Percentiles rank a stretch among this genome's conserved stretches.
Evolutionary conservation across 75 land plant genomes (phyloP).

Genomic region (Larix kaempferi): DNA sequence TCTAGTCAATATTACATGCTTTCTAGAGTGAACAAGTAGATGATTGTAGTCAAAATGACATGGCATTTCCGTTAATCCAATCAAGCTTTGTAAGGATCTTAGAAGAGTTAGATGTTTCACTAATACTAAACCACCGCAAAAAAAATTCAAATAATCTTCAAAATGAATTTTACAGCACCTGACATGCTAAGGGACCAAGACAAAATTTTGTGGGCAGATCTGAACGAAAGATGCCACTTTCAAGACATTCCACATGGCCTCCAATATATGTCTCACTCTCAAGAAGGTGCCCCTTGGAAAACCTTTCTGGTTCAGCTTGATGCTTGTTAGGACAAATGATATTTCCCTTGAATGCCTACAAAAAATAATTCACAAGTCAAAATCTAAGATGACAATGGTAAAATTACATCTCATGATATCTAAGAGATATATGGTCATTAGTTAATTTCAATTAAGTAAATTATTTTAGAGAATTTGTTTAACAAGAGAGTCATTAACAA

Average conservation of each 20-base stretch:
- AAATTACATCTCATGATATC: neutral
- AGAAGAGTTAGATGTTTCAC: neutral
- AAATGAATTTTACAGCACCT: conserved; percentile 42
- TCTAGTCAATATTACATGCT: neutral
- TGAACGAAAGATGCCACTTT: conserved; percentile 98
- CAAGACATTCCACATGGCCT: conserved; percentile 98
- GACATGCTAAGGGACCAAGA: conserved; percentile 88
- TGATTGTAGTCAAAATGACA: too few relatives aligned
- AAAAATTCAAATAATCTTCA: neutral
- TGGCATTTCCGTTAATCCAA: too few relatives aligned
- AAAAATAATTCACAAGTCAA: neutral
- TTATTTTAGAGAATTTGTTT: neutral
- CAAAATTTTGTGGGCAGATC: conserved; percentile 93
- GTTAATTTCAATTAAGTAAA: neutral
- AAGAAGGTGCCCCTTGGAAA: conserved; percentile 74
- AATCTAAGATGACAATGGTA: neutral
- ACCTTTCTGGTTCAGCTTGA: conserved; percentile 81
- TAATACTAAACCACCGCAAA: neutral
- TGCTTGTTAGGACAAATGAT: conserved; percentile 98
- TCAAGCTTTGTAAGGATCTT: too few relatives aligned
- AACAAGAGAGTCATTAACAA: neutral
- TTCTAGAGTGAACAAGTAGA: too few relatives aligned
- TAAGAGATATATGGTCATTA: neutral
- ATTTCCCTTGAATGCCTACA: conserved; percentile 94
- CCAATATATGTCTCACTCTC: conserved; percentile 99